Percentiles rank a stretch among this genome's conserved stretches.
phyloP scores from a whole-genome alignment of 1,139 yeast genomes.

The Yamadazyma trypodendri region DNA sequence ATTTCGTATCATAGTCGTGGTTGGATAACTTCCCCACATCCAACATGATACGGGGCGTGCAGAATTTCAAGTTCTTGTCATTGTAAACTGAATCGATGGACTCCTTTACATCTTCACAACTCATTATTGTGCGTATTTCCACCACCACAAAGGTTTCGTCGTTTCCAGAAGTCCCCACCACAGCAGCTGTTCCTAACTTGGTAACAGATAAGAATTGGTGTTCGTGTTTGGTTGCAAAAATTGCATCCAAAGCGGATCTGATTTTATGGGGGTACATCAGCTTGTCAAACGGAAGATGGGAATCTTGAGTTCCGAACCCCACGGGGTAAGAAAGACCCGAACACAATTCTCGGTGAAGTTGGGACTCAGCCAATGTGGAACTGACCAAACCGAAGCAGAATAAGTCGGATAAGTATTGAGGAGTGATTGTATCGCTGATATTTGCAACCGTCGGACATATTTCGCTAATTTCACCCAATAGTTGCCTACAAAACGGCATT shows the following conservation, averaged over 20 bases:
- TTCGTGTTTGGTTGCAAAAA: slow-evolving; percentile 36
- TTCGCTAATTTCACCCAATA: slow-evolving; percentile 35
- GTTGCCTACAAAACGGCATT: slow-evolving; percentile 37
- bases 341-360: slow-evolving; percentile 44
- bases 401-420: slow-evolving; percentile 47
- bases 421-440: slow-evolving; percentile 44
- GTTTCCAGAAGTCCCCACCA: slow-evolving; percentile 47
- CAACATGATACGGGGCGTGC: slow-evolving; percentile 26
- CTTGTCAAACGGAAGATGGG: slow-evolving; percentile 20
- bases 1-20: slow-evolving; percentile 18
- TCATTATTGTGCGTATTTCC: slow-evolving; percentile 19
- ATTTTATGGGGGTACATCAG: slow-evolving; percentile 26
- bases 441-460: slow-evolving; percentile 38
- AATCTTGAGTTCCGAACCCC: slow-evolving; percentile 35
- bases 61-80: slow-evolving; percentile 17
- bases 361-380: slow-evolving; percentile 40
- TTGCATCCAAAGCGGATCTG: slow-evolving; percentile 39
- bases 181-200: slow-evolving; percentile 44
- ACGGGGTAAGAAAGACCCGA: slow-evolving; percentile 47
- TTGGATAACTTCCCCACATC: slow-evolving; percentile 29
- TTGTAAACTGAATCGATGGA: slow-evolving; percentile 20
- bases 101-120: slow-evolving; percentile 16
- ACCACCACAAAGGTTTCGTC: slow-evolving; percentile 43
- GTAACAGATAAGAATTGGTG: slow-evolving; percentile 46
- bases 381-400: slow-evolving; percentile 39